Percentiles rank a stretch among this genome's conserved stretches.
Conservation (phyloP, 768 basidiomycete genomes). For the Tricholoma flavovirens region DNA sequence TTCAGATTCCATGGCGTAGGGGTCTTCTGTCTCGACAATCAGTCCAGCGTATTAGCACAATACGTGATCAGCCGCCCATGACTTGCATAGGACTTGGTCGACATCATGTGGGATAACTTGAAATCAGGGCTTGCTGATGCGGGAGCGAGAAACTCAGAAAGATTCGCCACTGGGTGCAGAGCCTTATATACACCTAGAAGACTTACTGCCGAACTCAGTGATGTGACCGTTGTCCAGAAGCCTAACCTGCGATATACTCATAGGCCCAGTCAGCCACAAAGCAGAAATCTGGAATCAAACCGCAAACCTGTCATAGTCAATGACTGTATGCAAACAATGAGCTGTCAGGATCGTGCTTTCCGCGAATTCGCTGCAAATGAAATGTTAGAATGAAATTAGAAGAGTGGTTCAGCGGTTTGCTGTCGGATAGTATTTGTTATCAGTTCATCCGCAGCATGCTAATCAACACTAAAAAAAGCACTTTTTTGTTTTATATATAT, state of each 20-base stretch:
- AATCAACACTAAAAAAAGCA: no score
- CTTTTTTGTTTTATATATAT: no score
- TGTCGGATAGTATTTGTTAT: slow-evolving; percentile 77
- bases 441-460: slow-evolving; percentile 85
- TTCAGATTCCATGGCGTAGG: no score
- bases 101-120: no score
- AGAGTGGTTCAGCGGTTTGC: slow-evolving; percentile 34
- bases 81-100: no score
- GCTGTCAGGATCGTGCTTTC: slow-evolving; percentile 80
- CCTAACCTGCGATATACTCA: slow-evolving; percentile 46
- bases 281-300: neutral
- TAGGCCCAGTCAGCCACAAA: neutral
- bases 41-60: no score
- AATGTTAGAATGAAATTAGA: neutral
- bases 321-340: slow-evolving; percentile 71
- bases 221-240: slow-evolving; percentile 75
- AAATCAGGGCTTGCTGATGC: no score
- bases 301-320: slow-evolving; percentile 76
- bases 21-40: no score
- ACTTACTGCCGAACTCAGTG: slow-evolving; percentile 63
- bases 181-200: slow-evolving; percentile 16
- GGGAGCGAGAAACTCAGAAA: no score
- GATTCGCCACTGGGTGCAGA: no score
- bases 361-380: slow-evolving; percentile 55
- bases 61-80: no score